Percentiles rank a stretch among this genome's conserved stretches.
phyloP scores from a whole-genome alignment of 257 asterid species.

The Lavandula angustifolia region DNA sequence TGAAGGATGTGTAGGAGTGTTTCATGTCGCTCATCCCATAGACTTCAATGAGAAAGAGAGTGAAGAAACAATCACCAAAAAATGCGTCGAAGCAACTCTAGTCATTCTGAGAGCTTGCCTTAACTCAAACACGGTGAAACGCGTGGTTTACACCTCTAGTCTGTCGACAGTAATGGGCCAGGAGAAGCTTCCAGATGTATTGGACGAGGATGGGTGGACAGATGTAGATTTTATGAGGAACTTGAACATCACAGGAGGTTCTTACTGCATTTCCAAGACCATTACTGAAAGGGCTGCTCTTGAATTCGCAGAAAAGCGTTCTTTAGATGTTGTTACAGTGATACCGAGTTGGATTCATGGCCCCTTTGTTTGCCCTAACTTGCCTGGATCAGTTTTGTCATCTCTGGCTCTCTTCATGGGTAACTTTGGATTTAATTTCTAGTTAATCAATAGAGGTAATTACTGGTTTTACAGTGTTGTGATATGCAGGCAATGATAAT shows the following conservation, averaged over 20 bases:
- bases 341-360: slow-evolving; percentile 57
- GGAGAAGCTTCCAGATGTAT: neutral
- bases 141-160: slow-evolving; percentile 52
- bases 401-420: slow-evolving; percentile 48
- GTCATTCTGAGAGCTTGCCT: slow-evolving; percentile 41
- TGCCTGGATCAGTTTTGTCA: slow-evolving; percentile 44
- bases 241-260: neutral
- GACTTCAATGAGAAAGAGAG: slow-evolving; percentile 38
- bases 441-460: too few species aligned
- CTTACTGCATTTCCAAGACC: slow-evolving; percentile 48
- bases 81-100: slow-evolving; percentile 39
- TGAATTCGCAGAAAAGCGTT: slow-evolving; percentile 50
- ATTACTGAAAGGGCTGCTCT: slow-evolving; percentile 54
- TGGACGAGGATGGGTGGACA: slow-evolving; percentile 50
- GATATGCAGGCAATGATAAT: slow-evolving; percentile 24
- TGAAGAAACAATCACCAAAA: slow-evolving; percentile 35
- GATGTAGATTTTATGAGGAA: slow-evolving; percentile 37
- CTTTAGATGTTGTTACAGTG: slow-evolving; percentile 47
- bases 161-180: slow-evolving; percentile 14
- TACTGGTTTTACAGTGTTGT: too few species aligned
- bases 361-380: slow-evolving; percentile 49
- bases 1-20: slow-evolving; percentile 62
- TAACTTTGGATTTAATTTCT: too few species aligned
- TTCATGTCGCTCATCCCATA: slow-evolving; percentile 65
- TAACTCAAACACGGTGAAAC: slow-evolving; percentile 44